Conservation (phyloP, 192 early-diverging fungal genomes). For the Gonapodya prolifera region DNA sequence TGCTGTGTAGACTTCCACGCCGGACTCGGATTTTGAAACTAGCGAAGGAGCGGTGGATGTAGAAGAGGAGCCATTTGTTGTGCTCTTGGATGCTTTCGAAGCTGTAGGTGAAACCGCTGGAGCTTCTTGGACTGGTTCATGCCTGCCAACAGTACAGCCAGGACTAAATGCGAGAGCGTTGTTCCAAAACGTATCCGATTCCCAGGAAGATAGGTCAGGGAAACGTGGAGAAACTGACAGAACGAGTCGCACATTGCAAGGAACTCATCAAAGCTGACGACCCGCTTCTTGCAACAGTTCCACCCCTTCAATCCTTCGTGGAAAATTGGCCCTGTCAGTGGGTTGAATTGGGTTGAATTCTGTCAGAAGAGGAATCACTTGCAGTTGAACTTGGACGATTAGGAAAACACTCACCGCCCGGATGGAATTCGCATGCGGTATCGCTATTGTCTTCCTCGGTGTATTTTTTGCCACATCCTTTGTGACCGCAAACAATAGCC, state of each 20-base stretch:
- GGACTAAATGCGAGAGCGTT: slow-evolving; percentile 30
- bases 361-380: neutral
- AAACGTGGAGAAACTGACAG: neutral
- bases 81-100: slow-evolving; percentile 21
- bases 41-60: slow-evolving; percentile 4
- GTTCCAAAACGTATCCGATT: neutral
- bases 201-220: neutral
- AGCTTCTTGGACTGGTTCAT: slow-evolving; percentile 26
- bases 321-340: slow-evolving; percentile 60
- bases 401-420: slow-evolving; percentile 40
- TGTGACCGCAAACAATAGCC: slow-evolving; percentile 39
- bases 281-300: slow-evolving; percentile 86
- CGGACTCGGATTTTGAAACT: slow-evolving; percentile 9
- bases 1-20: slow-evolving; percentile 26
- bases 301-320: slow-evolving; percentile 92
- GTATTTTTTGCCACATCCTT: slow-evolving; percentile 80
- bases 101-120: slow-evolving; percentile 14
- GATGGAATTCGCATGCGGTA: slow-evolving; percentile 76
- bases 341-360: neutral
- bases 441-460: slow-evolving; percentile 58
- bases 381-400: too few relatives aligned
- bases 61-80: slow-evolving; percentile 19
- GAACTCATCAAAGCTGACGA: slow-evolving; percentile 86
- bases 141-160: slow-evolving; percentile 73
- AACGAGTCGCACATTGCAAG: slow-evolving; percentile 30